Conservation (phyloP, 176 grass and related monocot species). For the Cenchrus fungigraminus region DNA sequence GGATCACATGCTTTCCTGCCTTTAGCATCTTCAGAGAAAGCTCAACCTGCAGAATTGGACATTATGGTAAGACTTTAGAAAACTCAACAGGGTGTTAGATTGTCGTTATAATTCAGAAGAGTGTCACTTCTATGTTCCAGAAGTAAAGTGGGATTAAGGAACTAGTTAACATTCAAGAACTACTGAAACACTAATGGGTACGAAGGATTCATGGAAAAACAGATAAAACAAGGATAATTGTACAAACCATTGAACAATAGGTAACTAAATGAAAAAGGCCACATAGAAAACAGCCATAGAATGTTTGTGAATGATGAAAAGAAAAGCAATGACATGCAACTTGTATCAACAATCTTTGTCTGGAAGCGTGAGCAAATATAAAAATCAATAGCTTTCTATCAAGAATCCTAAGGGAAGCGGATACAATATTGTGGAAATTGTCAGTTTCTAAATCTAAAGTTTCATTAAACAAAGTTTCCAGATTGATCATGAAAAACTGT, state of each 20-base stretch:
- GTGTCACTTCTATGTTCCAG: neutral
- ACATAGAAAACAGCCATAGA: neutral
- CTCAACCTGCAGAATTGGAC: constrained; percentile 71
- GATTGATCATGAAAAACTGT: neutral
- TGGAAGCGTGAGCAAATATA: neutral
- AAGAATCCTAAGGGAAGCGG: neutral
- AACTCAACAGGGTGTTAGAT: neutral
- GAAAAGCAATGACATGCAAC: neutral
- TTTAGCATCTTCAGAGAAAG: constrained; percentile 85
- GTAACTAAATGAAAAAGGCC: neutral
- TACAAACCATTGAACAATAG: neutral
- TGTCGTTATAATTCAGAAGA: neutral
- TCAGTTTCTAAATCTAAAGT: neutral
- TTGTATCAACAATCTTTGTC: constrained; percentile 1
- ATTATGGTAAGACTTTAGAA: neutral
- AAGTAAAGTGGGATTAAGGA: neutral
- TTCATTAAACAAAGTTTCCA: neutral
- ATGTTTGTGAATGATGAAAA: neutral
- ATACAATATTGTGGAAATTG: neutral
- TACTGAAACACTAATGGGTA: neutral
- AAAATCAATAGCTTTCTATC: neutral
- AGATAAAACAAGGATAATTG: neutral
- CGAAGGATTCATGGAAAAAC: neutral
- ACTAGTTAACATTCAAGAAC: neutral
- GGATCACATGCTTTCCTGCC: constrained; percentile 94